Percentiles rank a stretch among this genome's conserved stretches.
Conservation (phyloP, 306 rosid genomes). For the Hippophae rhamnoides region DNA sequence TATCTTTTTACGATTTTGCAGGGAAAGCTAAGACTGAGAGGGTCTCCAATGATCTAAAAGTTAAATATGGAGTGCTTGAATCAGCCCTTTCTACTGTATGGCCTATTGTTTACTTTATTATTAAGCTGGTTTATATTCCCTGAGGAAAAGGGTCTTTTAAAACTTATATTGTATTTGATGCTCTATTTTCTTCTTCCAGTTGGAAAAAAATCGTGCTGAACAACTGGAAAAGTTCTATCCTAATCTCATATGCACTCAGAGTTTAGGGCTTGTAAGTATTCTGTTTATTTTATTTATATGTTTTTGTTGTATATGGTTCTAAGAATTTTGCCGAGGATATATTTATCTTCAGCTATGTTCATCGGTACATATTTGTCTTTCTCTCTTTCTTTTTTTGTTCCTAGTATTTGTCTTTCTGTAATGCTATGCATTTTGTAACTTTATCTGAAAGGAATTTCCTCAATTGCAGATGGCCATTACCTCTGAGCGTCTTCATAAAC, state of each 20-base stretch:
- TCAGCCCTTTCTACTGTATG: constrained; percentile 68
- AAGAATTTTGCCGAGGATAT: constrained; percentile 9
- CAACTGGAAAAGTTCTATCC: constrained; percentile 86
- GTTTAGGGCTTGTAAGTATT: constrained; percentile 73
- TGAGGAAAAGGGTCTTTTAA: not conserved
- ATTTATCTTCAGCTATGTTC: not conserved
- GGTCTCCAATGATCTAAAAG: constrained; percentile 52
- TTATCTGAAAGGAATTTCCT: constrained; percentile 14
- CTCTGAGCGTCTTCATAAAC: constrained; percentile 84
- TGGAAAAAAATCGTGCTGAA: constrained; percentile 69
- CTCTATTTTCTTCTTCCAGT: constrained; percentile 41
- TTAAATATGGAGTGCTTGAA: constrained; percentile 59
- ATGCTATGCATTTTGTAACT: not conserved
- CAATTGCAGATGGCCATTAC: constrained; percentile 80
- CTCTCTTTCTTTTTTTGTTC: not conserved
- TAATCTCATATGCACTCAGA: constrained; percentile 80
- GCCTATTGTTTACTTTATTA: constrained; percentile 6
- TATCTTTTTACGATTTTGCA: constrained; percentile 28
- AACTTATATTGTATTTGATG: constrained; percentile 10
- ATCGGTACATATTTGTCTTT: constrained; percentile 9
- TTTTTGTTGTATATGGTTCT: not conserved
- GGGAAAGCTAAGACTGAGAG: constrained; percentile 62
- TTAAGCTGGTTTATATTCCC: constrained; percentile 1
- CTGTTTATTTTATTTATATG: constrained; percentile 13
- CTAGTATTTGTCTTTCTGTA: no score